These are phyloP conservation scores for Verticillium zaregamsianum DNA, from an alignment of 2,329 filamentous ascomycete species.

Conservation along the genomic window DNA sequence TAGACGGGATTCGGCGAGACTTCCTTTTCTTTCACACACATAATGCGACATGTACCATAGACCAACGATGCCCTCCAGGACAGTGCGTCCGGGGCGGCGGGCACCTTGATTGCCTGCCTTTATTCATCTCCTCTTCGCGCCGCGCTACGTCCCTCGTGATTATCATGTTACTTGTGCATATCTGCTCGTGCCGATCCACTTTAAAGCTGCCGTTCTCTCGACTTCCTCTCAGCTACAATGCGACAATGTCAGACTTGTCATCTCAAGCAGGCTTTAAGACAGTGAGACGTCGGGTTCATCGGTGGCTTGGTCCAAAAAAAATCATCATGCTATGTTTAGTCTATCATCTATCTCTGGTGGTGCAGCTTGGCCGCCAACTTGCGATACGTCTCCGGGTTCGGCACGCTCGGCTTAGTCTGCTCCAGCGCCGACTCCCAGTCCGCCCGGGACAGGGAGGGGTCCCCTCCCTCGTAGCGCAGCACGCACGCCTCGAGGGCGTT, in stretches of 20 bases:
- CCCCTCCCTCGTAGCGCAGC: slow-evolving; percentile 16
- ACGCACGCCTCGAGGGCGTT: slow-evolving; percentile 43
- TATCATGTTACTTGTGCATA: neutral
- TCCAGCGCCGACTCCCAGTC: slow-evolving; percentile 52
- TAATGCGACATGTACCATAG: neutral
- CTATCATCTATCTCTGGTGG: slow-evolving; percentile 4
- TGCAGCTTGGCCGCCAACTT: slow-evolving; percentile 26
- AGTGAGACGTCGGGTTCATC: too few species aligned
- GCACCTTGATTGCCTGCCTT: neutral
- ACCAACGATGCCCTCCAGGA: neutral
- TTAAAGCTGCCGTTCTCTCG: too few species aligned
- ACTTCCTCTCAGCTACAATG: too few species aligned
- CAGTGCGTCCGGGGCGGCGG: neutral
- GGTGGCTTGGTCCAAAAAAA: too few species aligned
- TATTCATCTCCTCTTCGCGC: neutral
- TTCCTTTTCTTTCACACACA: neutral
- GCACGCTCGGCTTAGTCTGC: slow-evolving; percentile 46
- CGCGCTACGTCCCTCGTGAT: neutral
- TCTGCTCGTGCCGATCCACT: too few species aligned
- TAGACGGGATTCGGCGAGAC: neutral
- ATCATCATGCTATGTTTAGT: too few species aligned
- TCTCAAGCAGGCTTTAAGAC: too few species aligned
- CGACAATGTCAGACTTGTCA: too few species aligned
- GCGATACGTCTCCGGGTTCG: slow-evolving; percentile 39
- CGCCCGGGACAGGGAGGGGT: slow-evolving; percentile 26